phyloP scores from a whole-genome alignment of 108 stramenopile species.

The Nannochloropsis gaditana region DNA sequence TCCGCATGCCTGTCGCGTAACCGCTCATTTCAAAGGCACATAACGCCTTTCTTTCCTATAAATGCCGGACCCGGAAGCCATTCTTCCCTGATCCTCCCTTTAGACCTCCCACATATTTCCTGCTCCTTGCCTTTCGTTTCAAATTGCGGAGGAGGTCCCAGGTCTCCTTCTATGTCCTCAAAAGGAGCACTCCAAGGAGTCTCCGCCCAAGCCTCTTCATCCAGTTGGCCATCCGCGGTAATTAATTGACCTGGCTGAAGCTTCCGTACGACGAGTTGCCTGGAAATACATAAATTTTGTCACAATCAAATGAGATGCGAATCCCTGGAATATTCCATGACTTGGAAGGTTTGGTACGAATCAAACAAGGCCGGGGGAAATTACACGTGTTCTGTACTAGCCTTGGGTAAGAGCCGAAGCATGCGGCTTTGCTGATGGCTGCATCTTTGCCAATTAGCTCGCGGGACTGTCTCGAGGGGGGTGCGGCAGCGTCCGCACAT shows the following conservation, averaged over 20 bases:
- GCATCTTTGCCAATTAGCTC: constrained; percentile 1
- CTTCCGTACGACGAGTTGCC: constrained; percentile 11
- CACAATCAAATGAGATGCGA: no score
- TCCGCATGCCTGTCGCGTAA: not conserved
- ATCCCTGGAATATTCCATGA: not conserved
- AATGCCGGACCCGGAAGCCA: not conserved
- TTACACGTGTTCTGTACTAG: not conserved
- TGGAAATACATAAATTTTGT: not conserved
- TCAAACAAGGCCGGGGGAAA: not conserved
- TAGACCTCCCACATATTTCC: not conserved
- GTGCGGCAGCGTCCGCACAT: no score
- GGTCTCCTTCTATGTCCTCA: constrained; percentile 25
- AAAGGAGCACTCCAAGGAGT: constrained; percentile 11
- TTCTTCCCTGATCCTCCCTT: not conserved
- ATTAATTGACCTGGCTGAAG: not conserved
- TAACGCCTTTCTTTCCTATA: not conserved
- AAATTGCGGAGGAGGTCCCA: not conserved
- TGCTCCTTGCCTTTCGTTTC: constrained; percentile 7
- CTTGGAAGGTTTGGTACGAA: not conserved
- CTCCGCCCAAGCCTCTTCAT: constrained; percentile 20
- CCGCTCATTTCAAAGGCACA: not conserved
- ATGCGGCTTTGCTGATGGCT: not conserved
- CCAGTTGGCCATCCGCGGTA: constrained; percentile 18
- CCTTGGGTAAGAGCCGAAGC: not conserved
- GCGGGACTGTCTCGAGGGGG: not conserved